Evolutionary conservation across 441 rosid species (phyloP), one percentile per base, ranked within the genome.

Genomic region (Pelargonium citronellum): DNA sequence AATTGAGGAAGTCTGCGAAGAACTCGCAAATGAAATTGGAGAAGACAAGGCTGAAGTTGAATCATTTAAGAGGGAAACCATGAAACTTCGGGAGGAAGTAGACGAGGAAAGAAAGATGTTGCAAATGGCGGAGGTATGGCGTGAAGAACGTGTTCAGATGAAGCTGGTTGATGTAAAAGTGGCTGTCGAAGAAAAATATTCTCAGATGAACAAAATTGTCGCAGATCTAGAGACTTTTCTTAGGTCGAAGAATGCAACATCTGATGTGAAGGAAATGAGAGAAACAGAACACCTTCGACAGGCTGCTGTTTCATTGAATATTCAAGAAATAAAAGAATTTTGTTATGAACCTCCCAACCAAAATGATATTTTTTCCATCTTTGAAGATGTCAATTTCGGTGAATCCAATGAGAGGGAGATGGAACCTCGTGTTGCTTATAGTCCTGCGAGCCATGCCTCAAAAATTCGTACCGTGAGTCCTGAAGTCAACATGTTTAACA

Each of bases 11-110:
- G 85, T 87, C n/a, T 88, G 91, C 67, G 75, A 85, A 17, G 92
- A 87, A 69, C 74, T 91, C 19, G 79, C 79, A 6, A 80, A 72
- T 63, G 84, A 79, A 74, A 75, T 88, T 75, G 94, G 89, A 61
- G 97, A 94, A 70, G 97, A 94, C 67, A 94, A 84, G 79, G 84
- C 96, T 68, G 96, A 94, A 78, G 81, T 81, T 51, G 89, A 87
- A 74, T 83, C 73, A 4, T 1, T 87, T 62, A 87, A 81, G 73
- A 74, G 53, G 37, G 83, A 83, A 64, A 63, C 76, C 3, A 67
- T 51, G 73, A 81, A 67, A 69, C 37, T 83, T 7, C 65, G 75
- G 69, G 80, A 83, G 9, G 84, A 87, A 37, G 70, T 75, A 0
- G 88, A 87, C 16, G 90, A 91, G 62, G 93, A 89, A 77, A 84